Evolutionary conservation across 805 yeast species (phyloP).

Genomic region (Candida methanosorbosa): DNA sequence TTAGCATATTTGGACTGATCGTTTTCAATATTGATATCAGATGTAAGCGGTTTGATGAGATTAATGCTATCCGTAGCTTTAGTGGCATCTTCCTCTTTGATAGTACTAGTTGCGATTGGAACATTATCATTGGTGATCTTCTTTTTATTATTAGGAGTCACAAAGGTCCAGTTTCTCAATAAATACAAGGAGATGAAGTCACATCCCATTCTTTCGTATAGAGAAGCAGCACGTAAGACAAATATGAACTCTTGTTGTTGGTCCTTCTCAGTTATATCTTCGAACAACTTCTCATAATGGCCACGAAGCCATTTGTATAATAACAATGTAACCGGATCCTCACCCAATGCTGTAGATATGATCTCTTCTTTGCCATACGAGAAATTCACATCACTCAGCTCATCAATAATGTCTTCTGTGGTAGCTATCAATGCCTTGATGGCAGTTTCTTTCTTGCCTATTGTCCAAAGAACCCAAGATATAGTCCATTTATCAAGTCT

Average conservation of each 20-base stretch:
- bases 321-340: constrained; percentile 75
- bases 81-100: background rate
- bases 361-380: too few relatives aligned
- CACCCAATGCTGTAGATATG: constrained; percentile 23
- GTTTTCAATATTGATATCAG: too few relatives aligned
- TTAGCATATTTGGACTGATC: constrained; percentile 9
- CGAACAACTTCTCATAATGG: constrained; percentile 37
- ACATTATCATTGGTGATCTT: too few relatives aligned
- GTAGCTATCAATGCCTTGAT: constrained; percentile 58
- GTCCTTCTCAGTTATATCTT: constrained; percentile 38
- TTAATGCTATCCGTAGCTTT: background rate
- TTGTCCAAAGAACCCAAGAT: constrained; percentile 73
- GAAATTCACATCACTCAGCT: constrained; percentile 32
- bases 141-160: too few relatives aligned
- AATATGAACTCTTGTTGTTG: constrained; percentile 48
- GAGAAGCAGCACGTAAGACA: constrained; percentile 51
- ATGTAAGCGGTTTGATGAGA: too few relatives aligned
- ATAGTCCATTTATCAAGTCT: constrained; percentile 74
- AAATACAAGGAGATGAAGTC: constrained; percentile 63
- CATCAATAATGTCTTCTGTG: constrained; percentile 28
- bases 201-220: constrained; percentile 87
- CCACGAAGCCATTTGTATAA: constrained; percentile 56
- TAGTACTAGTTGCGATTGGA: background rate
- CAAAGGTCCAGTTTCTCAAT: constrained; percentile 61
- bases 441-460: constrained; percentile 39